Conservation (phyloP, 176 grass and related monocot species). For the Hsuehochloa calcarea region DNA sequence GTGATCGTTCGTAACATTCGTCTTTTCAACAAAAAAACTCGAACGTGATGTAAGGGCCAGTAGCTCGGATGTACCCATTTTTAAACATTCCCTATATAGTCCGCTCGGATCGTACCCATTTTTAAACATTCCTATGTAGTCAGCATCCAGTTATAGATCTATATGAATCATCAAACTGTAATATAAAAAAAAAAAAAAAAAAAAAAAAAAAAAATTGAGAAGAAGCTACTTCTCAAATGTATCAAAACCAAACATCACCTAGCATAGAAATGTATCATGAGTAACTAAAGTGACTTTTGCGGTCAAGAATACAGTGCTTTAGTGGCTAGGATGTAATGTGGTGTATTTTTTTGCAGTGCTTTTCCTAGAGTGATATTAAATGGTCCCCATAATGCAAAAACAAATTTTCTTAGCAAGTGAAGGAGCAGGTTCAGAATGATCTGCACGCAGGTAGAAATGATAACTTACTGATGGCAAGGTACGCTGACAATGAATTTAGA, state of each 20-base stretch:
- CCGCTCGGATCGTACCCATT: too few relatives aligned
- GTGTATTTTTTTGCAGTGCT: not conserved
- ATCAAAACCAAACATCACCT: not conserved
- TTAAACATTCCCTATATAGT: not conserved
- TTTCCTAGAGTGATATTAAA: not conserved
- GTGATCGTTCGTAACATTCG: too few relatives aligned
- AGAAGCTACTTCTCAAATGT: not conserved
- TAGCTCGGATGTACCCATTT: too few relatives aligned
- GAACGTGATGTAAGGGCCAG: too few relatives aligned
- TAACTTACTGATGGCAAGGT: not conserved
- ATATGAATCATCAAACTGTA: not conserved
- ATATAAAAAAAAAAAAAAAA: not conserved
- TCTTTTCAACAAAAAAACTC: too few relatives aligned
- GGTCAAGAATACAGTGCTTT: not conserved
- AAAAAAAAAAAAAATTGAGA: too few relatives aligned
- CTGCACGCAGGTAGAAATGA: not conserved
- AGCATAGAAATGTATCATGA: not conserved
- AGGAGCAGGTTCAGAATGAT: not conserved
- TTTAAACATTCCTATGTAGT: not conserved
- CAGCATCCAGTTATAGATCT: not conserved
- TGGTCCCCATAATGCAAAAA: not conserved
- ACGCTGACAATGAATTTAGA: not conserved
- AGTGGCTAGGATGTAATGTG: not conserved
- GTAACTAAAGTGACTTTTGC: not conserved
- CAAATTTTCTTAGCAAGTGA: not conserved